phyloP scores from a whole-genome alignment of 2,329 filamentous ascomycete species.

The Zopfia rhizophila region DNA sequence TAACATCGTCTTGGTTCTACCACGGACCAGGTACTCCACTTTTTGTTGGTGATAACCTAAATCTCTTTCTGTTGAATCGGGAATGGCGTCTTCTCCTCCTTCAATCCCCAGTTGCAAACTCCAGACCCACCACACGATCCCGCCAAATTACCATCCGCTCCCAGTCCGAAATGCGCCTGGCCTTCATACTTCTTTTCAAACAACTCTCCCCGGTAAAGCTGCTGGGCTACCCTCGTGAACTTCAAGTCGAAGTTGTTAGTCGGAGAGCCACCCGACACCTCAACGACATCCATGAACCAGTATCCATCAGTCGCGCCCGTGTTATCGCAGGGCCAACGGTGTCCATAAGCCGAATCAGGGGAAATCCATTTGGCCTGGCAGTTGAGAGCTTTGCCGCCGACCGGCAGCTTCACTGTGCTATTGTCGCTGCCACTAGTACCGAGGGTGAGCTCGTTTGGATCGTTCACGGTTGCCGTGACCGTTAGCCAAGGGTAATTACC shows the following conservation, averaged over 20 bases:
- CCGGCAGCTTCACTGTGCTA: constrained; percentile 25
- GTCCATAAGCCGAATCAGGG: constrained; percentile 27
- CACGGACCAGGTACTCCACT: too few relatives aligned
- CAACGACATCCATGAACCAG: too few relatives aligned
- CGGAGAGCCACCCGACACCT: constrained; percentile 40
- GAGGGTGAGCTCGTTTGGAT: constrained; percentile 32
- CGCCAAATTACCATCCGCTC: constrained; percentile 21
- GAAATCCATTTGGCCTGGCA: constrained; percentile 39
- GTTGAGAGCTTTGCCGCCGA: constrained; percentile 32
- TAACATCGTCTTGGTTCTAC: too few relatives aligned
- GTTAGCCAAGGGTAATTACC: constrained; percentile 31
- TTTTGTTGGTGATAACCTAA: too few relatives aligned
- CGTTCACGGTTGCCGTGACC: constrained; percentile 36
- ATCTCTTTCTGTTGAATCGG: too few relatives aligned
- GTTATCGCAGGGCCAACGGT: too few relatives aligned
- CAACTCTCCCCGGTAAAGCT: constrained; percentile 17
- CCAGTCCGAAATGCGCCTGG: constrained; percentile 26
- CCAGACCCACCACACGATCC: constrained; percentile 34
- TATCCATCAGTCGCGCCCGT: too few relatives aligned
- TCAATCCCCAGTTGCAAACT: constrained; percentile 28
- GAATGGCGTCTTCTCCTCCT: constrained; percentile 12
- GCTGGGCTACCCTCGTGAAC: constrained; percentile 33
- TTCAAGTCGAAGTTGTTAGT: constrained; percentile 34
- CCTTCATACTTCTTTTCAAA: constrained; percentile 29
- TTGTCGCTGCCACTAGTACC: constrained; percentile 10